Evolutionary conservation across 306 rosid genomes (phyloP), one percentile per base, ranked within the genome.

Genomic region (Hippophae gyantsensis): DNA sequence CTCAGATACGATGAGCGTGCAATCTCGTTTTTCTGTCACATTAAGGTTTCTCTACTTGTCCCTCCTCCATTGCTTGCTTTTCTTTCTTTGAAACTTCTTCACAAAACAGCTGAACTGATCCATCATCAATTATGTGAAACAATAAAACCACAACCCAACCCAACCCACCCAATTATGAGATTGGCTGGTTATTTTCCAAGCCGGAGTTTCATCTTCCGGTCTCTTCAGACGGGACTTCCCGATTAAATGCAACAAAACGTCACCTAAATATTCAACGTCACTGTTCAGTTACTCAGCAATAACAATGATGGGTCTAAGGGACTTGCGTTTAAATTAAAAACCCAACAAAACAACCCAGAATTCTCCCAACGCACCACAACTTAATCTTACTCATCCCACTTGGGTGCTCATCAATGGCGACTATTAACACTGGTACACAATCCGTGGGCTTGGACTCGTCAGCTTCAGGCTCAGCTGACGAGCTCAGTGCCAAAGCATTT

Each of bases 401-500:
- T 13, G 43, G 53, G 60, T 63, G 10, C 49, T 61, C 26, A 46
- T 59, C 78, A 81, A 90, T 86, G 97, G 88, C 95, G 76, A 83
- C 84, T 7, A 70, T 74, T 32, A 82, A 78, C 68, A 64, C 81
- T 11, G 58, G 79, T 1, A 69, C 81, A 23, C 71, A 72, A 32
- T 51, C 89, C 6, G 72, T 69, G 60, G 77, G 65, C 25, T 65
- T 52, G 8, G 70, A 61, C 27, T 57, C 74, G 13, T 32, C 74
- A 7, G 67, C 59, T 9, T 46, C 65, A 11, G 57, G 59, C 7
- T 58, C 77, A 13, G 69, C 81, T 3, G 97, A 84, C 3, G 95
- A 90, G 58, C 65, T 65, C 6, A 40, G 94, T 6, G 94, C 89
- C 8, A 87, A 87, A 72, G 74, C 87, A 40, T 79, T 81, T 50